Conservation (phyloP, 2,329 filamentous ascomycete species). For the Onygenales sp. region DNA sequence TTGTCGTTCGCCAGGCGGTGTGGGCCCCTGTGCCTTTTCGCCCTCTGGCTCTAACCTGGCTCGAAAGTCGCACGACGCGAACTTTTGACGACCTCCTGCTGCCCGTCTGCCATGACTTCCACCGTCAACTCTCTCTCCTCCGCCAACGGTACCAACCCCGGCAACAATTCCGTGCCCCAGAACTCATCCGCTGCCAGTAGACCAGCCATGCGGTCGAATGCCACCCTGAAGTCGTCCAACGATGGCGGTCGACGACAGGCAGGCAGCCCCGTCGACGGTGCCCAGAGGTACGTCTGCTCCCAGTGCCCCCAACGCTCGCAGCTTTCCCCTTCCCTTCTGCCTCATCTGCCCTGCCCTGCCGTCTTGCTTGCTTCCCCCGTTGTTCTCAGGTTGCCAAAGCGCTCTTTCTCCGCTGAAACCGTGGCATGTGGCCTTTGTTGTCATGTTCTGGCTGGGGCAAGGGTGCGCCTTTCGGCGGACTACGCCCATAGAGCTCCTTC, state of each 20-base stretch:
- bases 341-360: background rate
- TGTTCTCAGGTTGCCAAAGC: background rate
- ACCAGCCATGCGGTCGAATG: constrained; percentile 41
- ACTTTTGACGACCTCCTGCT: background rate
- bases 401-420: background rate
- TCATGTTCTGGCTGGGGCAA: background rate
- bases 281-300: constrained; percentile 41
- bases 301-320: background rate
- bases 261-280: constrained; percentile 45
- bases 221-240: constrained; percentile 37
- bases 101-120: constrained; percentile 27
- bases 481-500: background rate
- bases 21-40: constrained; percentile 17
- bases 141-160: constrained; percentile 28
- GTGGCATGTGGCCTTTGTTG: background rate
- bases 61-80: background rate
- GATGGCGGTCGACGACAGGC: constrained; percentile 47
- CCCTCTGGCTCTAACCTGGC: constrained; percentile 15
- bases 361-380: constrained; percentile 5
- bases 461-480: background rate
- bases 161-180: constrained; percentile 27
- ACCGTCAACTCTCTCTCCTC: constrained; percentile 28
- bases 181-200: constrained; percentile 22
- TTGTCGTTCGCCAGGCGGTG: constrained; percentile 25
- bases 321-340: background rate